Evolutionary conservation across 495 filamentous ascomycete genomes (phyloP), one percentile per base, ranked within the genome.

Genomic region (Cercophora newfieldiana): DNA sequence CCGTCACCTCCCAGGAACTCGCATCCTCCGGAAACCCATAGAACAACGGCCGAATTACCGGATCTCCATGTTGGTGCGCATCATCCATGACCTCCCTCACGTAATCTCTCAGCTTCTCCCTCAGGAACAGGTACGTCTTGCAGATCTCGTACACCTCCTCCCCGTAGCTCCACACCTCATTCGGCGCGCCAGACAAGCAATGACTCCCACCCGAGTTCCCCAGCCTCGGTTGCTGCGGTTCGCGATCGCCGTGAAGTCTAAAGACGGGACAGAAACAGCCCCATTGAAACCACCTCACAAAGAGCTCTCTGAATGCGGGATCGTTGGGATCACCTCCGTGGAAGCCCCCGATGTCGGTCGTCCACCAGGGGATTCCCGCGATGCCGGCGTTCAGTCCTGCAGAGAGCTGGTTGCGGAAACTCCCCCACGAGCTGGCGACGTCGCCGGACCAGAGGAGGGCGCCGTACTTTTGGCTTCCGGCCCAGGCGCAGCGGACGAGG

Each of bases 231-330:
- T 79, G 79, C 66, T 80, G 77, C 8, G 85, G 85, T 64, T 85
- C 81, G n/a, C 86, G 80, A 71, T 86, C 83, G 21, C 85, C 85
- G 66, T 88, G 86, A 21, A 87, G 72, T 10, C 85, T 76, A 79
- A 88, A 86, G 6, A 87, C 86, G 29, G 85, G 84, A 64, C 83
- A 87, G 71, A 86, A 88, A 0, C 84, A 71, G 1, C 84, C 85
- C 83, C 83, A 87, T 65, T 87, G 85, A 71, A 87, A 88, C 86
- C 86, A 88, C 1, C 86, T 77, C 4, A 82, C 80, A 68, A 88
- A 85, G 16, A 88, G 73, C 64, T 88, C 85, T 1, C 84, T 71
- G 71, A 88, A 88, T 0, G 66, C 77, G n/a, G 75, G 72, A 59
- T 86, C 81, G 37, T 78, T 74, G 0, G 83, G 80, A 51, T 85